phyloP scores from a whole-genome alignment of 495 filamentous ascomycete species.

The Jackrogersella minutella region DNA sequence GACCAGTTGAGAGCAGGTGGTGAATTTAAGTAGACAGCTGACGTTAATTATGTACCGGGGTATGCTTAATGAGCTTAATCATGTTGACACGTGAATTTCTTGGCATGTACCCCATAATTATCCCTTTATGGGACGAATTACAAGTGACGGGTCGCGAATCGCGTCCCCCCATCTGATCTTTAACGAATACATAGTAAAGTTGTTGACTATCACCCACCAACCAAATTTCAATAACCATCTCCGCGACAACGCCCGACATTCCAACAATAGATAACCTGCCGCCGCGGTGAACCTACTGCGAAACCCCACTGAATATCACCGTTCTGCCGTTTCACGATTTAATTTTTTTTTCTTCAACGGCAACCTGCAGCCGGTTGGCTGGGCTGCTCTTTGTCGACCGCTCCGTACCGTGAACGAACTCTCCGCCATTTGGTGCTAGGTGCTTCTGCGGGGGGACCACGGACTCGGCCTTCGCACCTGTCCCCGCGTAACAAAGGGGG shows the following conservation, averaged over 20 bases:
- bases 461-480: constrained; percentile 6
- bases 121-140: constrained; percentile 27
- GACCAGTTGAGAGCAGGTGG: neutral
- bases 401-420: constrained; percentile 10
- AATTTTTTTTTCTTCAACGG: constrained; percentile 9
- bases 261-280: constrained; percentile 16
- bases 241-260: constrained; percentile 37
- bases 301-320: constrained; percentile 3
- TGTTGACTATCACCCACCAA: constrained; percentile 41
- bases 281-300: constrained; percentile 8
- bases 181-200: constrained; percentile 30
- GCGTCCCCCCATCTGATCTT: constrained; percentile 38
- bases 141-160: constrained; percentile 44
- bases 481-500: constrained; percentile 25
- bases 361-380: constrained; percentile 26
- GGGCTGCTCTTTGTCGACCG: constrained; percentile 33
- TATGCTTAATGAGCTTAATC: neutral
- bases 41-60: neutral
- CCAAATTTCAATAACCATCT: constrained; percentile 36
- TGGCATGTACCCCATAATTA: constrained; percentile 22
- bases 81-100: constrained; percentile 39
- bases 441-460: constrained; percentile 17
- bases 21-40: neutral
- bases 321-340: constrained; percentile 3
- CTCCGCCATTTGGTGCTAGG: constrained; percentile 18